phyloP scores from a whole-genome alignment of 2,329 filamentous ascomycete genomes.

The Rhynchosporium graminicola region DNA sequence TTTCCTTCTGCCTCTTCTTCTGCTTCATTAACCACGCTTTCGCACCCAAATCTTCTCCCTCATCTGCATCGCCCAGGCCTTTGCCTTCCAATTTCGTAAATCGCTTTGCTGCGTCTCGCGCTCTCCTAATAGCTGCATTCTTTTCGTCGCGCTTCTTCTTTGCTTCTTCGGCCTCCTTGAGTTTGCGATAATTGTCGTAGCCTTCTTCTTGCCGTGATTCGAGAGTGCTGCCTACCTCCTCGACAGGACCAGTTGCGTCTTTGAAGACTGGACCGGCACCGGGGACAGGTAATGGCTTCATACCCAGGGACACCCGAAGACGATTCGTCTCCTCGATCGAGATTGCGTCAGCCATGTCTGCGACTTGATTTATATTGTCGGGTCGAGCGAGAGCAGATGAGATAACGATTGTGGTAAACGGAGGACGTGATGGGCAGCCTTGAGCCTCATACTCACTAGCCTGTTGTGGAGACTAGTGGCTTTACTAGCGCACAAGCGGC shows the following conservation, averaged over 20 bases:
- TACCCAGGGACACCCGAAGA: conserved; percentile 82
- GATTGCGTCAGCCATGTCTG: conserved; percentile 55
- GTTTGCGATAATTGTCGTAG: conserved; percentile 70
- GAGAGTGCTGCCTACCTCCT: conserved; percentile 77
- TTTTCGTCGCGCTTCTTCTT: conserved; percentile 79
- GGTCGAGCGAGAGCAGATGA: neutral
- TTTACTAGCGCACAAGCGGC: conserved; percentile 25
- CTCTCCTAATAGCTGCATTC: conserved; percentile 81
- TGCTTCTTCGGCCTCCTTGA: conserved; percentile 69
- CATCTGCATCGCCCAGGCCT: conserved; percentile 76
- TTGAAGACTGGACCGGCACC: conserved; percentile 65
- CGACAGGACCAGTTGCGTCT: conserved; percentile 47
- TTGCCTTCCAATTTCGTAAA: conserved; percentile 76
- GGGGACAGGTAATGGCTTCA: conserved; percentile 86
- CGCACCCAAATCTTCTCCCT: conserved; percentile 69
- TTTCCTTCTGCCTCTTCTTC: conserved; percentile 93
- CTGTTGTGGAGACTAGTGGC: neutral
- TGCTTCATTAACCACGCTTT: conserved; percentile 84
- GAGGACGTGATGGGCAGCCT: neutral
- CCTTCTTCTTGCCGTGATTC: conserved; percentile 75
- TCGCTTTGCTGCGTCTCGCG: conserved; percentile 79
- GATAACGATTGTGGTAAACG: neutral
- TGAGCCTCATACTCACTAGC: conserved; percentile 5
- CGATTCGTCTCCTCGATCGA: conserved; percentile 94
- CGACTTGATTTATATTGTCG: neutral